These are phyloP conservation scores for Magnolia sinica DNA, from an alignment of 164 flowering plant species.

Conservation along the genomic window DNA sequence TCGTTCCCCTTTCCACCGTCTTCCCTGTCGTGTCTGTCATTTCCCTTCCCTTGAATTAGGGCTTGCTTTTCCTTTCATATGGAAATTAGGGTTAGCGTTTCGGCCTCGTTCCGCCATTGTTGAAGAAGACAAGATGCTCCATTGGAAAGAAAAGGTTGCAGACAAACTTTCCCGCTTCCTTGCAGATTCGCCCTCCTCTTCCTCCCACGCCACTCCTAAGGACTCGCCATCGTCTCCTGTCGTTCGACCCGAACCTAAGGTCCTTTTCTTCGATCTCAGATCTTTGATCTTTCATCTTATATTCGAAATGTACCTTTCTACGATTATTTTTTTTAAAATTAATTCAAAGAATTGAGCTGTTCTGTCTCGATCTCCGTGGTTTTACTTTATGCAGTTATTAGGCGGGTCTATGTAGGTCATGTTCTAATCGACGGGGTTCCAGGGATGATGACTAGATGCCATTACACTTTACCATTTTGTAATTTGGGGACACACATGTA, in stretches of 20 bases:
- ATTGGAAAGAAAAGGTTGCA: conserved; percentile 55
- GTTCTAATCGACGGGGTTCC: too few species aligned
- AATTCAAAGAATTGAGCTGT: too few species aligned
- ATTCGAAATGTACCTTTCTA: too few species aligned
- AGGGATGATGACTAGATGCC: too few species aligned
- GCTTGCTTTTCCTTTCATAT: background rate
- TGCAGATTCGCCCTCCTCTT: conserved; percentile 45
- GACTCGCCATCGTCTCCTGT: conserved; percentile 12
- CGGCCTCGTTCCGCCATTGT: background rate
- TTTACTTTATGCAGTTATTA: too few species aligned
- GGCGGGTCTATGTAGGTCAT: too few species aligned
- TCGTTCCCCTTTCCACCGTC: background rate
- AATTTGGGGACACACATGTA: too few species aligned
- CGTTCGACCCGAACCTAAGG: conserved; percentile 23
- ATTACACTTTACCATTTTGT: too few species aligned
- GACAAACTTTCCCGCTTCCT: conserved; percentile 56
- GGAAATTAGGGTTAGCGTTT: conserved; percentile 17
- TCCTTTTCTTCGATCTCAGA: conserved; percentile 4
- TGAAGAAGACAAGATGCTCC: conserved; percentile 27
- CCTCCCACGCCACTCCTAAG: conserved; percentile 10
- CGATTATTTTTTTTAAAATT: too few species aligned
- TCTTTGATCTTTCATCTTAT: background rate
- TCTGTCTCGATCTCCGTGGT: too few species aligned
- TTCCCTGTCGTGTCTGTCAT: background rate
- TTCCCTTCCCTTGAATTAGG: background rate